Base-by-base conservation (phyloP, 208 protist species). In the Trypanosoma boissoni region DNA sequence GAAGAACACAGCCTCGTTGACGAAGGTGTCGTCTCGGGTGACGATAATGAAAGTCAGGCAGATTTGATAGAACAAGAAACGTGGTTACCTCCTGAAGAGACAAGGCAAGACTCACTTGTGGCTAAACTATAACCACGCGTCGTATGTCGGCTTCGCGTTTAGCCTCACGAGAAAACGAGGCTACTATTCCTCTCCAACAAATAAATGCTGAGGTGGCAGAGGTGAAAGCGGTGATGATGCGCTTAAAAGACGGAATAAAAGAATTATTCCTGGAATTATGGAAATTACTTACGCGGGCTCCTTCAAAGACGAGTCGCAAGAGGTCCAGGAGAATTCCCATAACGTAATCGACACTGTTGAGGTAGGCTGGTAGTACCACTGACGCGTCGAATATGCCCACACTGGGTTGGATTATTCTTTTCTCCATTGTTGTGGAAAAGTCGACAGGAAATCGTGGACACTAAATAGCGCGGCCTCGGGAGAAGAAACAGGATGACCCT, bases 391-490 rank as follows among this genome's bases (percentile, higher is more conserved):
- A 18, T 52, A 12, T 52, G 1, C 2, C 5, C 2, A 52, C 46
- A 27, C 10, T 14, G 4, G 14, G 18, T 2, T 34, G 46, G 3
- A 16, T 52, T 2, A 4, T 52, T n/a, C 46, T 26, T 2, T 52
- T 52, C 14, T 52, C 46, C 12, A 26, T 52, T 14, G 23, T 52
- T 18, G 46, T 34, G 16, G 24, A 31, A 34, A 52, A 52, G 28
- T 26, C 26, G 23, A 2, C 46, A 16, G 46, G 24, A 16, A 52
- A 52, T 20, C 26, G 46, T 16, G 24, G 1, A 8, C 1, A 4
- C 26, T 34, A 26, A 26, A 52, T 52, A 3, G 3, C 46, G 28
- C 32, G 24, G 46, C 46, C 46, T 8, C 26, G 24, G 4, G 26
- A 52, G 4, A 52, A 32, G 23, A 52, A 52, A 34, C 18, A 26